Evolutionary conservation across 2,329 filamentous ascomycete genomes (phyloP), one percentile per base, ranked within the genome.

Genomic region (Trichoderma citrinoviride): DNA sequence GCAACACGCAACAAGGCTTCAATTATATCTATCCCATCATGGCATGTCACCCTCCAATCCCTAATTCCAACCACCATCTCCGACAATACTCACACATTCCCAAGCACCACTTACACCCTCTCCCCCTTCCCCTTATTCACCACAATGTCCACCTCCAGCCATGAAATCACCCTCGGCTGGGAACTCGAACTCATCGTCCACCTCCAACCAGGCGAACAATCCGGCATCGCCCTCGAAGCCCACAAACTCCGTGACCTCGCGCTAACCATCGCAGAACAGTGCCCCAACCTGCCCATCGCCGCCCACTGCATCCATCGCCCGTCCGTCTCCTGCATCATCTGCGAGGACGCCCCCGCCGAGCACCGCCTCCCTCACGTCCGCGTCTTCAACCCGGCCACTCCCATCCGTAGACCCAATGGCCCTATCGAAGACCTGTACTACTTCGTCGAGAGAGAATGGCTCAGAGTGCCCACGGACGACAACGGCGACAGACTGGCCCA

Each of bases 121-220:
- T 21, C 14, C 23, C 5, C 19, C 5, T 21, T 14, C 21, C 33
- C 10, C 37, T 27, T 15, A 15, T 27, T 43, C 15, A 8, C 10
- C 15, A 46, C 15, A 47, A 58, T 58, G 55, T 12, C 55, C 7
- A 10, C 7, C 29, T 12, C 55, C 7, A 10, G 14, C 29, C 21
- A 4, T 1, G 55, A 58, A 15, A 46, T 29, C 17, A 68, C 69
- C 23, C 70, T 72, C 47, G 71, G 71, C 12, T 27, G 70, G 25
- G 72, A 72, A 52, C 46, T 73, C 1, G 71, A 72, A 12, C 67
- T 73, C 50, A 65, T 70, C 55, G 61, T 64, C 29, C 17, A 49
- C 14, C 12, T 50, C 7, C 40, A 46, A 12, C 17, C 46, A 25
- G 52, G 23, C 27, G 57, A 64, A 29, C 7, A 21, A 3, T 2